These are phyloP conservation scores for Cladosporium sp. DNA, from an alignment of 2,329 filamentous ascomycete species.

Conservation along the genomic window DNA sequence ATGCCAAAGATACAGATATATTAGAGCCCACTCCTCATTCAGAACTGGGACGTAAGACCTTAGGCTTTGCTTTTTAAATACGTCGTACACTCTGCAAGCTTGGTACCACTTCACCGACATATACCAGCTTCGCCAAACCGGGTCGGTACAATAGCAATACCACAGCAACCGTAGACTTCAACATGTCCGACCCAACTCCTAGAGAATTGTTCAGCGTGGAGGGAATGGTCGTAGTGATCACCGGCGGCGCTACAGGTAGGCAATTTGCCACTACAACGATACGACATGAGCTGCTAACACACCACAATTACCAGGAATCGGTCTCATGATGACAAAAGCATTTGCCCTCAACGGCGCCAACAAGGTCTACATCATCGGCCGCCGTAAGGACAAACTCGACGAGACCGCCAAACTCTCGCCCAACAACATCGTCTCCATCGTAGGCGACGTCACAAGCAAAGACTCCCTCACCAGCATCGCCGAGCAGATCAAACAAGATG, in stretches of 20 bases:
- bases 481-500: slow-evolving; percentile 40
- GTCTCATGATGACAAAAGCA: slow-evolving; percentile 48
- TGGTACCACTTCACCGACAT: not conserved
- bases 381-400: slow-evolving; percentile 49
- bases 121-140: not conserved
- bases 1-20: not conserved
- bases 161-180: not conserved
- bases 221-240: slow-evolving; percentile 55
- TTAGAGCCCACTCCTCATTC: not conserved
- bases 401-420: slow-evolving; percentile 40
- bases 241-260: slow-evolving; percentile 55
- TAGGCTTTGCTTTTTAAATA: not conserved
- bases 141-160: not conserved
- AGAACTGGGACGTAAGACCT: not conserved
- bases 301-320: slow-evolving; percentile 38
- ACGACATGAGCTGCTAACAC: not conserved
- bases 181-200: not conserved
- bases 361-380: slow-evolving; percentile 56
- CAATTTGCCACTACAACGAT: not conserved
- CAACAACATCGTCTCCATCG: slow-evolving; percentile 42
- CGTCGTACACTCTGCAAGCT: not conserved
- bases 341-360: slow-evolving; percentile 49
- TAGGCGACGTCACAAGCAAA: slow-evolving; percentile 48
- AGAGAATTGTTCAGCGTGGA: slow-evolving; percentile 51
- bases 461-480: slow-evolving; percentile 40